Conservation (phyloP, 148 eudicot genomes). For the Vaccinium myrtillus region DNA sequence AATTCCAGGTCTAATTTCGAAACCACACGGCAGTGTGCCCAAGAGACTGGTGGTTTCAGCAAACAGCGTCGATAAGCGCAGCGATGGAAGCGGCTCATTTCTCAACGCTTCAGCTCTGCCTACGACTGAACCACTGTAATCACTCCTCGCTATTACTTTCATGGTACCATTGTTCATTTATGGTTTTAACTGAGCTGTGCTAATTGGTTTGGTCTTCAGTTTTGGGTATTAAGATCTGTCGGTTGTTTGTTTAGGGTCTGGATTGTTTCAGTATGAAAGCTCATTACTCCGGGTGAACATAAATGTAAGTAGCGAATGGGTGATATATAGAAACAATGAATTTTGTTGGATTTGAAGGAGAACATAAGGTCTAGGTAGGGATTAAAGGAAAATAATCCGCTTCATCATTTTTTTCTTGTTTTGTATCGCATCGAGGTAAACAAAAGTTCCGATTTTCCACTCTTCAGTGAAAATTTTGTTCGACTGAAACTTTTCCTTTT, state of each 20-base stretch:
- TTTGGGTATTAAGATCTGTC: not conserved
- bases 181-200: not conserved
- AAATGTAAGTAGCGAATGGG: not conserved
- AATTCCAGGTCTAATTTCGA: conserved; percentile 18
- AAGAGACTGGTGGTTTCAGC: conserved; percentile 35
- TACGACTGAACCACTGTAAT: conserved; percentile 18
- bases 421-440: too few relatives aligned
- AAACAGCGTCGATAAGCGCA: conserved; percentile 26
- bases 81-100: conserved; percentile 16
- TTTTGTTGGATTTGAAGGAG: not conserved
- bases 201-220: not conserved
- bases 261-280: not conserved
- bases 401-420: too few relatives aligned
- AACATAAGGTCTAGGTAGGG: too few relatives aligned
- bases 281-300: not conserved
- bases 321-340: not conserved
- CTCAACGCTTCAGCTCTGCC: conserved; percentile 22
- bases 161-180: too few relatives aligned
- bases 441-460: too few relatives aligned
- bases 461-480: too few relatives aligned
- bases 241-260: not conserved
- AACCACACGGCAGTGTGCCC: conserved; percentile 15
- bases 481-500: too few relatives aligned
- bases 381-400: too few relatives aligned
- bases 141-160: not conserved